Base-by-base conservation (phyloP, 2,329 filamentous ascomycete species). In the Penicillium vulpinum region DNA sequence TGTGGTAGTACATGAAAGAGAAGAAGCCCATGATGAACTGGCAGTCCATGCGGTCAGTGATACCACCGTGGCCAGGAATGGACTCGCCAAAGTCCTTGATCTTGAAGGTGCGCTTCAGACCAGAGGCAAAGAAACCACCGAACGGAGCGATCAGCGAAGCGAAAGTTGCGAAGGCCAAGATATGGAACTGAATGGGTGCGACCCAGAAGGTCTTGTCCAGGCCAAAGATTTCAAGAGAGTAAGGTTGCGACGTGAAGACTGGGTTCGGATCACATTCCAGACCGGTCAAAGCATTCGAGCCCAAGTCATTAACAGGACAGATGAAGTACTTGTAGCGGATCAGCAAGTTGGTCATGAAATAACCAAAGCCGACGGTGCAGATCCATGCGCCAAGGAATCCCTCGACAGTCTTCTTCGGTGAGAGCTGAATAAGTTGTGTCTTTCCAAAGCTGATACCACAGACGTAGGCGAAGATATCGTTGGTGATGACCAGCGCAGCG, bases 21-120 rank as follows among this genome's bases (percentile, higher is more conserved):
- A 99, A 97, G 77, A 96, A 94, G 9, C 94, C 94, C 94, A 99
- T 99, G 80, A 97, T 97, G 79, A 99, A 99, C 73, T 99, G 94
- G 75, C 94, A 99, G 73, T 99, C 94, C 93, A 99, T 97, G 60
- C 94, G 90, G 73, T 99, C 94, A 16, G 94, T 99, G 79, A 99
- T 97, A 66, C 94, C 94, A 59, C 94, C 94, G 70, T 99, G 94
- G 22, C 94, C 94, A 1, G 94, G 94, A 66, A 99, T 99, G 1
- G 92, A 96, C 76, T 99, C 91, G 65, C 94, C 94, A 78, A 99
- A 99, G 79, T 99, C 94, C 83, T 99, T 99, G 83, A 99, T 95
- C 80, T 99, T 97, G 81, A 99, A 99, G 4, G 93, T 97, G 29
- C 94, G 90, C 84, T 99, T 99, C 56, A 99, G 84, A 0, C 94